phyloP scores from a whole-genome alignment of 1,139 yeast species.

The Suhomyces bribrorum region DNA sequence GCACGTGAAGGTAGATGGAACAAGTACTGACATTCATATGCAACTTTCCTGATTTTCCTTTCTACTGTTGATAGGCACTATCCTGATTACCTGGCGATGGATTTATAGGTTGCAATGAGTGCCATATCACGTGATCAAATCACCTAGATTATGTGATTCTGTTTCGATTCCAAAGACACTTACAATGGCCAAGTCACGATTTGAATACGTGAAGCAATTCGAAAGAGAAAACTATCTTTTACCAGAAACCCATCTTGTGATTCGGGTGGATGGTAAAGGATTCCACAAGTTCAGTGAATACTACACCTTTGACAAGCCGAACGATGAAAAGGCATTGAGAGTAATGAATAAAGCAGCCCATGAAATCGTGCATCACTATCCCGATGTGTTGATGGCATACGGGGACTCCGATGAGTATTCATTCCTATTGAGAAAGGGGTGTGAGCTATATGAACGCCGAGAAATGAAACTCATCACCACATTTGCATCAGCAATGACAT shows the following conservation, averaged over 20 bases:
- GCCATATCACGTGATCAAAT: not conserved
- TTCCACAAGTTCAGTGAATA: slow-evolving; percentile 80
- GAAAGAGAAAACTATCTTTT: slow-evolving; percentile 73
- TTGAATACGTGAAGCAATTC: slow-evolving; percentile 79
- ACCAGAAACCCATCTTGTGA: slow-evolving; percentile 78
- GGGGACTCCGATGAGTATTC: slow-evolving; percentile 97
- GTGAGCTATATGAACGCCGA: slow-evolving; percentile 76
- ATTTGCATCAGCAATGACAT: slow-evolving; percentile 79
- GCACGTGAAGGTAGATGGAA: too few relatives aligned
- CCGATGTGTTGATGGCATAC: slow-evolving; percentile 79
- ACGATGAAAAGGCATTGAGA: slow-evolving; percentile 71
- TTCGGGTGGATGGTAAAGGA: slow-evolving; percentile 92
- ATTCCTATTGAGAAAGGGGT: slow-evolving; percentile 63
- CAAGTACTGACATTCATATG: too few relatives aligned
- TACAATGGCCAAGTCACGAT: slow-evolving; percentile 21
- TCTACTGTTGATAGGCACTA: too few relatives aligned
- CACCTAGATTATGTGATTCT: too few relatives aligned
- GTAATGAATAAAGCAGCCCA: slow-evolving; percentile 83
- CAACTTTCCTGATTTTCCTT: too few relatives aligned
- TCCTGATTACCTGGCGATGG: too few relatives aligned
- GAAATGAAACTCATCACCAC: slow-evolving; percentile 77
- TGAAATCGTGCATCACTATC: slow-evolving; percentile 59
- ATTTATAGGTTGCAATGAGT: too few relatives aligned
- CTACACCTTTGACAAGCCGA: slow-evolving; percentile 83
- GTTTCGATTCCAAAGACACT: too few relatives aligned